Base-by-base conservation (phyloP, 2,329 filamentous ascomycete genomes). In the Dichotomopilus funicola region DNA sequence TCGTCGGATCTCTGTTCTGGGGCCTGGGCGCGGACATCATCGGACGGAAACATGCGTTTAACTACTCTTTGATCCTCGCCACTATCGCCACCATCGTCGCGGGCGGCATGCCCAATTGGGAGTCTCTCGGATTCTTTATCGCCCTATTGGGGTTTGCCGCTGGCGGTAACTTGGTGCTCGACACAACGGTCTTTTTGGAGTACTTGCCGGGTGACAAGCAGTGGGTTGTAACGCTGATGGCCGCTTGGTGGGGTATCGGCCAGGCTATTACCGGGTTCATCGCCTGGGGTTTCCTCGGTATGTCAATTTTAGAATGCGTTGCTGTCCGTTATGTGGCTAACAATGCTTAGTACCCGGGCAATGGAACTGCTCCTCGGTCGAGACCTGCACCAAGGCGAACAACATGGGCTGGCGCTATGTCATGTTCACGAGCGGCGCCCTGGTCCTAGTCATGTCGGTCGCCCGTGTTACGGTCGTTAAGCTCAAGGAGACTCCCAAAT, bases 21-120 rank as follows among this genome's bases (percentile, higher is more conserved):
- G 88, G 88, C 0, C 87, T 91, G 55, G 86, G 86, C 0, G 89
- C 86, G 63, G 88, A 91, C 66, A 74, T 91, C 31, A 88, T 91
- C 58, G 88, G 88, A n/a, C 80, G 88, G 12, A 79, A 81, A 62
- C 83, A 81, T 76, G 88, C 86, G 0, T 92, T 92, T 70, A 92
- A 91, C 64, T 67, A 88, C n/a, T 91, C 88, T 0, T 81, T 92
- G 1, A 82, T 86, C 4, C 76, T 91, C 37, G 89, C 87, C 0
- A 85, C 83, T 0, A 67, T 88, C 5, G 83, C 85, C 49, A 78
- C 78, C 35, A 80, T 88, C 53, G 71, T 87, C 0, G 86, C 85
- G 0, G 87, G 86, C 4, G 82, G 80, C 1, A 78, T 81, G 56
- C 86, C 86, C 1, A 86, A 77, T 59, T 91, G 85, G 83, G 71